These are phyloP conservation scores for Pseudogymnoascus sp. DNA, from an alignment of 2,329 filamentous ascomycete species.

Conservation along the genomic window DNA sequence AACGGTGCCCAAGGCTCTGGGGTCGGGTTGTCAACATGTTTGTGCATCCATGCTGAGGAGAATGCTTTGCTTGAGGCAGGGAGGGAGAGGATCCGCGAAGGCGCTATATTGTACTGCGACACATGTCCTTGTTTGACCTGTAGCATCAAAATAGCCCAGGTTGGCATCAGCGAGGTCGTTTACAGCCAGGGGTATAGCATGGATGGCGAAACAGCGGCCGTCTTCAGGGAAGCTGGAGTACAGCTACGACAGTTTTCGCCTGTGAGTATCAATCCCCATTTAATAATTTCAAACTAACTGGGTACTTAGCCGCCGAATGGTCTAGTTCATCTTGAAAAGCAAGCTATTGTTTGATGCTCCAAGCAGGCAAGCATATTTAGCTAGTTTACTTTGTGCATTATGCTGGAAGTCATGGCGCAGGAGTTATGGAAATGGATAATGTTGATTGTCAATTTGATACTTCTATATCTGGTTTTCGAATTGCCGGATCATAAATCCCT, in stretches of 20 bases:
- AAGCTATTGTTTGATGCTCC: background rate
- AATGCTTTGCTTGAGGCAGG: conserved; percentile 94
- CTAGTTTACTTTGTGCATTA: background rate
- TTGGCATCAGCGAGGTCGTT: conserved; percentile 91
- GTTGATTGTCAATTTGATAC: background rate
- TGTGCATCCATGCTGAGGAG: conserved; percentile 97
- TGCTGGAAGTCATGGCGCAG: background rate
- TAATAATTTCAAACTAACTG: conserved; percentile 14
- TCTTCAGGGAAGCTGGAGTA: conserved; percentile 79
- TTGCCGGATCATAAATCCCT: conserved; percentile 70
- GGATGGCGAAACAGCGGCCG: conserved; percentile 73
- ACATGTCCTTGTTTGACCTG: conserved; percentile 96
- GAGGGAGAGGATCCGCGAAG: conserved; percentile 76
- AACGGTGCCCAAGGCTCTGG: conserved; percentile 68
- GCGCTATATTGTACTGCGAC: conserved; percentile 82
- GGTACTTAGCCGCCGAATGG: conserved; percentile 51
- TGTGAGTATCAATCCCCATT: conserved; percentile 42
- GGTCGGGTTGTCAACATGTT: conserved; percentile 71
- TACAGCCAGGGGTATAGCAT: conserved; percentile 93
- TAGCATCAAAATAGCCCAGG: conserved; percentile 96
- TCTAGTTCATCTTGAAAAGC: conserved; percentile 52
- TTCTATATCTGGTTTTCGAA: conserved; percentile 46
- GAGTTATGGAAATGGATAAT: background rate
- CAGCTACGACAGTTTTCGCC: conserved; percentile 80
- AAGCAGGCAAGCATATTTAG: background rate